Base-by-base conservation (phyloP, 2,329 filamentous ascomycete species). In the Xylariaceae sp. region DNA sequence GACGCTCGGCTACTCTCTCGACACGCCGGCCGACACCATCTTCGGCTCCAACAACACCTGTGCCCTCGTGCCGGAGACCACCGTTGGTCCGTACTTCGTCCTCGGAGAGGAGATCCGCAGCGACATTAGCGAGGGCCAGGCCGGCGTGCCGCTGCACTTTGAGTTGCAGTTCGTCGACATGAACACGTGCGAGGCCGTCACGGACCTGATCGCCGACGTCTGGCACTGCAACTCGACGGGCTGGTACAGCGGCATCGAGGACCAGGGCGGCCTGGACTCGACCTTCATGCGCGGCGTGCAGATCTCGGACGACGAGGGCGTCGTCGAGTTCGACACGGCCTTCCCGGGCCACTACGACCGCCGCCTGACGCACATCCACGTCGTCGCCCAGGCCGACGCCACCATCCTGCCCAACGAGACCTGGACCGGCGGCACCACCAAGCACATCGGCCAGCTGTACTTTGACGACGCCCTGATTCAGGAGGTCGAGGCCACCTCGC, bases 391-490 rank as follows among this genome's bases (percentile, higher is more conserved):
- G n/a, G n/a, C n/a, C n/a, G 41, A 43, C 26, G 47, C 52, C 6
- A 52, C 51, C 5, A 45, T 64, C 7, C 58, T 66, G 23, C 41
- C 57, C 19, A 75, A 75, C 55, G 60, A 61, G 42, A 75, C 70
- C 31, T 48, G 49, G 29, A 47, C 57, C n/a, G 64, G 63, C 38
- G 65, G 70, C 19, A 60, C 57, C 28, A 59, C 70, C 25, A 66
- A 68, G 4, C 72, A 78, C 54, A 66, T 77, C 28, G 73, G 73
- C n/a, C 73, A 79, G 50, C 53, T 77, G 35, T 78, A 75, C 63
- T 72, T 76, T 50, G 70, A 77, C 51, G 67, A 76, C 44, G 59
- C 62, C 44, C 65, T 78, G 18, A 64, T 73, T 43, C 37, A 48
- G 5, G 45, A 59, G 21, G 70, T 76, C 35, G 66, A 72, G 40